These are phyloP conservation scores for Claviceps sp. DNA, from an alignment of 2,329 filamentous ascomycete species.

Conservation along the genomic window DNA sequence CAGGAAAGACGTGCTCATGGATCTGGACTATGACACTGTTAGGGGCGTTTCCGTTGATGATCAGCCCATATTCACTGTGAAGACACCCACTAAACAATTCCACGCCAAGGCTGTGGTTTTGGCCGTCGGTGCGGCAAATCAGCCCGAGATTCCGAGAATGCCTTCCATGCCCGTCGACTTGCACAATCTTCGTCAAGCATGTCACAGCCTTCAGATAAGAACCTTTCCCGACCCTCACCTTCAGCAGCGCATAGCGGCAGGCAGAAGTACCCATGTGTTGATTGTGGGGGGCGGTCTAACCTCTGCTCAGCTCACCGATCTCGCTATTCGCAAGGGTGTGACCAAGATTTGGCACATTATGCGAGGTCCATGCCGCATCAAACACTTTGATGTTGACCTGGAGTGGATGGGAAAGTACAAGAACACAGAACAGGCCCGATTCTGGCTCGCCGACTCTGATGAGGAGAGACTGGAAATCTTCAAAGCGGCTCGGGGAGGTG, in stretches of 20 bases:
- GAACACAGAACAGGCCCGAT: conserved; percentile 62
- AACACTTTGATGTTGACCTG: conserved; percentile 66
- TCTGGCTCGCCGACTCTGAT: conserved; percentile 64
- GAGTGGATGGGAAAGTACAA: conserved; percentile 75
- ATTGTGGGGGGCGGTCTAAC: conserved; percentile 66
- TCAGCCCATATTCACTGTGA: conserved; percentile 51
- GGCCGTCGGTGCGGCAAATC: conserved; percentile 55
- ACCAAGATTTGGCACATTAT: conserved; percentile 58
- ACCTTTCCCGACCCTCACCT: conserved; percentile 42
- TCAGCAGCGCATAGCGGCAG: conserved; percentile 34
- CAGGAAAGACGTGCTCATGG: conserved; percentile 42
- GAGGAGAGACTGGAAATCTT: conserved; percentile 55
- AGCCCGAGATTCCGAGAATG: conserved; percentile 33
- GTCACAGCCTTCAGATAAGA: conserved; percentile 52
- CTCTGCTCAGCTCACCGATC: conserved; percentile 58
- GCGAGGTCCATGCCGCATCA: conserved; percentile 45
- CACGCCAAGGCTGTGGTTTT: conserved; percentile 53
- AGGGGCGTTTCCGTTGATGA: conserved; percentile 28
- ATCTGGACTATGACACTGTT: conserved; percentile 46
- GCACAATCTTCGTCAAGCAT: conserved; percentile 27
- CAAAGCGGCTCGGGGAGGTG: conserved; percentile 53
- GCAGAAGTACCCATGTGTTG: conserved; percentile 46
- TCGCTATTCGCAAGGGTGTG: conserved; percentile 51
- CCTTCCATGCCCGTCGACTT: conserved; percentile 17
- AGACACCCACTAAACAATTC: conserved; percentile 37